Evolutionary conservation across 805 yeast genomes (phyloP).

Genomic region (Yamadazyma olivae): DNA sequence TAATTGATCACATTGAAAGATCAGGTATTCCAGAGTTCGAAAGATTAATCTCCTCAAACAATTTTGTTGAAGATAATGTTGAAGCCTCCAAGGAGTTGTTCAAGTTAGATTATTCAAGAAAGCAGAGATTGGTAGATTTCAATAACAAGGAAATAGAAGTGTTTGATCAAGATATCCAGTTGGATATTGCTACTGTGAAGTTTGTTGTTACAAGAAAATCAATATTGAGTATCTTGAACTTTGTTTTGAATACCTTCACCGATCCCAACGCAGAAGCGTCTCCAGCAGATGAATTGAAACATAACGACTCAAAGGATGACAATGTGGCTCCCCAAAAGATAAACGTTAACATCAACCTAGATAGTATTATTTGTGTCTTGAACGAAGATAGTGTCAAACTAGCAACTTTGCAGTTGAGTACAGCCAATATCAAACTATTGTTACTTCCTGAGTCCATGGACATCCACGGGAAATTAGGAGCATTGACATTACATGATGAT

Average conservation of each 20-base stretch:
- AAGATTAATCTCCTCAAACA: constrained; percentile 64
- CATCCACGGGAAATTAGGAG: constrained; percentile 71
- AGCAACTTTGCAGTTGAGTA: constrained; percentile 73
- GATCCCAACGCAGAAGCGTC: constrained; percentile 63
- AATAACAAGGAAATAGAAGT: constrained; percentile 57
- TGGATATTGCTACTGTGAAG: constrained; percentile 75
- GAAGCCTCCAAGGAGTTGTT: constrained; percentile 44
- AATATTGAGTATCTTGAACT: constrained; percentile 73
- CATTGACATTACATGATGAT: constrained; percentile 74
- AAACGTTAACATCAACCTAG: constrained; percentile 63
- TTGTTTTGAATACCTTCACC: constrained; percentile 81
- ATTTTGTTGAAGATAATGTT: constrained; percentile 25
- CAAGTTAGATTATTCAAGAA: constrained; percentile 54
- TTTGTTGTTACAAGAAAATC: constrained; percentile 76
- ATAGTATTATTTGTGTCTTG: constrained; percentile 68
- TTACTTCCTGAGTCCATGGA: constrained; percentile 77
- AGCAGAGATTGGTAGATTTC: constrained; percentile 56
- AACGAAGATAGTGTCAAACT: constrained; percentile 81
- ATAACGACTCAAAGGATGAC: constrained; percentile 55
- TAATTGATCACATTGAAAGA: constrained; percentile 73
- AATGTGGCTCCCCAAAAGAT: constrained; percentile 72
- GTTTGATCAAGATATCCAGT: constrained; percentile 70
- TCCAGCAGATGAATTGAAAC: constrained; percentile 70
- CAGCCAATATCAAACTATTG: constrained; percentile 65
- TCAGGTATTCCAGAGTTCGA: constrained; percentile 62